Evolutionary conservation across 2,329 filamentous ascomycete species (phyloP).

Genomic region (Aureobasidium mangrovei): DNA sequence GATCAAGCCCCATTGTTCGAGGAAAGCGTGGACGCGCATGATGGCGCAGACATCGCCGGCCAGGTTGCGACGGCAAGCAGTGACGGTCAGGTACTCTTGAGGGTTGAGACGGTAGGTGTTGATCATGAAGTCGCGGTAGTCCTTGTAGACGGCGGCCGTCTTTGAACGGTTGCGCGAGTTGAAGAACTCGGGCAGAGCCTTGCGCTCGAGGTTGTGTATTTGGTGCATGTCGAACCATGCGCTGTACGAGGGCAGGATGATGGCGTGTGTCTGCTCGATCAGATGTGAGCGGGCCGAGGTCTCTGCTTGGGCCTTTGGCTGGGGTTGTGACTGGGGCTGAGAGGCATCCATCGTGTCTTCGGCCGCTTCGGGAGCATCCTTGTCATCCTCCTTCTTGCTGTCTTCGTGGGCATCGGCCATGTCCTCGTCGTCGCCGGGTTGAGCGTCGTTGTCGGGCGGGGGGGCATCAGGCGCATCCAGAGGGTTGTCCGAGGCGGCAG

Average conservation of each 20-base stretch:
- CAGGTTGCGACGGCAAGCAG: constrained; percentile 86
- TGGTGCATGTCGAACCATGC: constrained; percentile 98
- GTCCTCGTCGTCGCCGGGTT: constrained; percentile 27
- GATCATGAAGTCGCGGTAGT: constrained; percentile 99
- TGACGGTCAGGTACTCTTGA: constrained; percentile 92
- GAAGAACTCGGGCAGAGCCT: constrained; percentile 95
- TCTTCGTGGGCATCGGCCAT: constrained; percentile 56
- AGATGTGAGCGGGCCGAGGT: constrained; percentile 84
- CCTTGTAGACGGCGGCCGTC: constrained; percentile 93
- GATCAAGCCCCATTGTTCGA: constrained; percentile 97
- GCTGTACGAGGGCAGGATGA: constrained; percentile 94
- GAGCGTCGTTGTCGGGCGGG: constrained; percentile 25
- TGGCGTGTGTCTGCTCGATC: constrained; percentile 86
- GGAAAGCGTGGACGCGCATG: constrained; percentile 95
- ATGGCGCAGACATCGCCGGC: constrained; percentile 98
- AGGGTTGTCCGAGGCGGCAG: constrained; percentile 29
- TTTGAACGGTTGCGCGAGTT: constrained; percentile 98
- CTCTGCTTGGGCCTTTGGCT: constrained; percentile 65
- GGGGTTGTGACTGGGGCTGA: constrained; percentile 42
- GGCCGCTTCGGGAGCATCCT: constrained; percentile 36
- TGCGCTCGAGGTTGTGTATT: constrained; percentile 85
- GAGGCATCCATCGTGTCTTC: constrained; percentile 38
- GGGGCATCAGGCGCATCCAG: constrained; percentile 30
- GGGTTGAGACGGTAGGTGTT: constrained; percentile 97
- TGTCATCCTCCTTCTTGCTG: constrained; percentile 41